Evolutionary conservation across 179 eudicot species (phyloP).

Genomic region (Beta corolliflora): DNA sequence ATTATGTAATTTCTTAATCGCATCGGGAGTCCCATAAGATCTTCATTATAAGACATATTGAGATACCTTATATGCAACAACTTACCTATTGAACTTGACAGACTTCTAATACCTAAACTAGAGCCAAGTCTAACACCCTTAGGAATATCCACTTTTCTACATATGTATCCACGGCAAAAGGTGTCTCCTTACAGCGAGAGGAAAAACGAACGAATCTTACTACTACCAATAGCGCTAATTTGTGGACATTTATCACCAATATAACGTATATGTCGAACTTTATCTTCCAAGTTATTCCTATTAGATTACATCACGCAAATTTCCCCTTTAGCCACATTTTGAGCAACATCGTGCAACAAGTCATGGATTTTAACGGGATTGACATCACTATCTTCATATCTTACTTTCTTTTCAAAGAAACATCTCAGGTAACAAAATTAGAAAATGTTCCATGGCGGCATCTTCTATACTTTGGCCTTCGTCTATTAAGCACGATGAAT

Average conservation of each 20-base stretch:
- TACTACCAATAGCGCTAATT: not conserved
- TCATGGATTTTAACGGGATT: slow-evolving; percentile 43
- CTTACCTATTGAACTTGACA: not conserved
- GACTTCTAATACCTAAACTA: not conserved
- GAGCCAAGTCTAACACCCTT: not conserved
- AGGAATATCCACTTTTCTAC: not conserved
- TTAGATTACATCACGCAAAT: not conserved
- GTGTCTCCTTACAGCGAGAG: not conserved
- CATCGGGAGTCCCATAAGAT: not conserved
- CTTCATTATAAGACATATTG: not conserved
- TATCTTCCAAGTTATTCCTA: not conserved
- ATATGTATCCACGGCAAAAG: not conserved
- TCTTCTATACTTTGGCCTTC: not conserved
- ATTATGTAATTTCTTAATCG: not conserved
- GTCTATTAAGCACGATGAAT: not conserved
- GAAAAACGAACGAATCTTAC: slow-evolving; percentile 15
- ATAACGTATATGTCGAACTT: not conserved
- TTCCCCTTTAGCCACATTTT: slow-evolving; percentile 24
- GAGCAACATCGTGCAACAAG: slow-evolving; percentile 49
- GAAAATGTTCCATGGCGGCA: not conserved
- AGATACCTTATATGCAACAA: slow-evolving; percentile 16
- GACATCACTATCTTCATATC: slow-evolving; percentile 14
- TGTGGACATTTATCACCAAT: too few species aligned
- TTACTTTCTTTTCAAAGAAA: slow-evolving; percentile 34
- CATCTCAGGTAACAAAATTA: not conserved